Evolutionary conservation across 2,329 filamentous ascomycete genomes (phyloP), one percentile per base, ranked within the genome.

Genomic region (Monilinia vaccinii-corymbosi): DNA sequence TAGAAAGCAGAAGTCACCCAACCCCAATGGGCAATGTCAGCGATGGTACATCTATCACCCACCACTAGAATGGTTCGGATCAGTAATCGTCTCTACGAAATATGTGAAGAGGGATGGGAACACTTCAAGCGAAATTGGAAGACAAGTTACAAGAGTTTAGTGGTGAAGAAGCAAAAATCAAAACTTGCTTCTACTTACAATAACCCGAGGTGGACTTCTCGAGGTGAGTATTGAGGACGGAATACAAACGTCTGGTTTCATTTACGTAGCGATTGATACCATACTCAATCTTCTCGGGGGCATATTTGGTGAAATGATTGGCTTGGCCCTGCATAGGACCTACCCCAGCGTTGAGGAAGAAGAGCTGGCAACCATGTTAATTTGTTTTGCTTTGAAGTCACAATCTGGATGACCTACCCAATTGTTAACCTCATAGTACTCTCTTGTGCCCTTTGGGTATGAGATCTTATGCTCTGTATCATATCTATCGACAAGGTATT

Each of bases 301-400:
- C 90, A 69, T 96, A 95, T 60, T 89, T 82, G 51, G 77, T 77
- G 74, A 96, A 96, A 75, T 96, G 90, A 73, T 94, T 91, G 56
- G 89, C 81, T 73, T 95, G 89, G 48, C 81, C 87, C 70, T 93
- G 89, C 88, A 92, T 93, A 1, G 89, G 89, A 0, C 89, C 89
- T 1, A 92, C 77, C 2, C 89, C 89, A 2, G 85, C 87, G 75
- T 92, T 93, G 74, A 92, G 85, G 79, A 85, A 90, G 73, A 84
- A 84, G 61, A 84, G 75, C 69, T 71, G 25, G 65, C 10, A 34
- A 25, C 18, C 28, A 46, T 46, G 10, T 66, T 42, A 61, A 32
- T 45, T 46, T 21, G 4, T 11, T 44, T 18, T 11, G n/a, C 38
- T 47, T 51, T 2, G 7, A 14, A 18, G 31, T 34, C 25, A 11